phyloP scores from a whole-genome alignment of 2,329 filamentous ascomycete species.

The Aspergillus clavatus region DNA sequence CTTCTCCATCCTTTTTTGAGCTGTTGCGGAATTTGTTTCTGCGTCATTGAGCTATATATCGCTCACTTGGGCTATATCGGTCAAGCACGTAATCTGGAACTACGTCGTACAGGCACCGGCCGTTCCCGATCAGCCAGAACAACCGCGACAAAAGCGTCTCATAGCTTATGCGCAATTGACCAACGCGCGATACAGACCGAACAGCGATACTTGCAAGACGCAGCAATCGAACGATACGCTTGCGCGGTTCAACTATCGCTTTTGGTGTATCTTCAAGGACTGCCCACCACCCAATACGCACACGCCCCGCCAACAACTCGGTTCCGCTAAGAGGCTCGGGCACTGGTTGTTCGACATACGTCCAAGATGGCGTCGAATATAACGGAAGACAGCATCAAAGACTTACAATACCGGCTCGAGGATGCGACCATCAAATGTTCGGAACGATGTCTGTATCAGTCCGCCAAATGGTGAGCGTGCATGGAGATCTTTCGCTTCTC shows the following conservation, averaged over 20 bases:
- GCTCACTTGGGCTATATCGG: not conserved
- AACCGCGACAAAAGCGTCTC: not conserved
- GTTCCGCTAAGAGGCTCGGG: no score
- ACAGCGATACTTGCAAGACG: not conserved
- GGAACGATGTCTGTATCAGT: slow-evolving; percentile 91
- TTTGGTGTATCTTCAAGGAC: no score
- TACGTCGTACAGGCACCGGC: not conserved
- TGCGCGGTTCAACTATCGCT: no score
- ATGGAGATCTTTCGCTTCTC: not conserved
- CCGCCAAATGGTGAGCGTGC: slow-evolving; percentile 75
- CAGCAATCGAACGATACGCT: no score
- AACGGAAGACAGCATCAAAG: slow-evolving; percentile 40
- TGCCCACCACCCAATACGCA: no score
- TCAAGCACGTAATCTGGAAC: not conserved
- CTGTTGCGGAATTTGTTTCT: not conserved
- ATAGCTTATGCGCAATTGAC: not conserved
- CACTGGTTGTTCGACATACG: not conserved
- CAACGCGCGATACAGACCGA: not conserved
- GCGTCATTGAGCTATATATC: not conserved
- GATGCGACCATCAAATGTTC: slow-evolving; percentile 86
- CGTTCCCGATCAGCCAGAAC: not conserved
- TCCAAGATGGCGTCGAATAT: slow-evolving; percentile 31
- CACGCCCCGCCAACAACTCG: no score
- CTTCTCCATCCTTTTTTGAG: not conserved
- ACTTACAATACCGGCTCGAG: slow-evolving; percentile 70